Evolutionary conservation across 805 yeast genomes (phyloP).

Genomic region (Danielia oregonensis): DNA sequence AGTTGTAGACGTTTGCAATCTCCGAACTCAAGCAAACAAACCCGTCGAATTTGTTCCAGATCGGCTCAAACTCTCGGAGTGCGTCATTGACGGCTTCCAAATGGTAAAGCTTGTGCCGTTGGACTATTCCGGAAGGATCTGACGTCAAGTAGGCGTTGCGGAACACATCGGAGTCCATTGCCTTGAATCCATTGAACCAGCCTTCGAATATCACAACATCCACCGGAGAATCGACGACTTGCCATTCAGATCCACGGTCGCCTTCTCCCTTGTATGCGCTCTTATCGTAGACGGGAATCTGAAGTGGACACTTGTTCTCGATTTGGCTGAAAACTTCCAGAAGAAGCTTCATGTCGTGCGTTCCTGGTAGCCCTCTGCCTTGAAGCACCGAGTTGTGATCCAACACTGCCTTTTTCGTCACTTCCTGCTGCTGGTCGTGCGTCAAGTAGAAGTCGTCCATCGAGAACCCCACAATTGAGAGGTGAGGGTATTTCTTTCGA

Average conservation of each 20-base stretch:
- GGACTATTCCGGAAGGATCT: conserved; percentile 16
- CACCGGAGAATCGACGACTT: conserved; percentile 28
- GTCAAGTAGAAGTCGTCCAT: conserved; percentile 85
- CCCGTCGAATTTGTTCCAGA: conserved; percentile 58
- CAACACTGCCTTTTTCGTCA: conserved; percentile 31
- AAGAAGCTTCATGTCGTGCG: conserved; percentile 69
- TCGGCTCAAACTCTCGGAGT: conserved; percentile 45
- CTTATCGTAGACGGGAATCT: conserved; percentile 76
- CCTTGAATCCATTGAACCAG: conserved; percentile 82
- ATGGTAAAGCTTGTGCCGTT: conserved; percentile 23
- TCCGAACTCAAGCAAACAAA: conserved; percentile 63
- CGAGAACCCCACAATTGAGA: conserved; percentile 51
- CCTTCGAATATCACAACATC: conserved; percentile 84
- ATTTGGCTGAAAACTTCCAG: conserved; percentile 29
- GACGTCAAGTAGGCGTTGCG: conserved; percentile 17
- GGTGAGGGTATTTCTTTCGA: conserved; percentile 27
- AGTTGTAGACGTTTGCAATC: conserved; percentile 60
- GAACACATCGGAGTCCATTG: conserved; percentile 22
- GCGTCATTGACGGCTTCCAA: conserved; percentile 46
- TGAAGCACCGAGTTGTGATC: conserved; percentile 49
- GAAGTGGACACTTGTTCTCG: conserved; percentile 21
- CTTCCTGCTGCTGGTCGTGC: conserved; percentile 50
- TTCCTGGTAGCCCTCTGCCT: conserved; percentile 92
- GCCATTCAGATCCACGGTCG: conserved; percentile 59
- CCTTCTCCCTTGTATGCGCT: conserved; percentile 70